A percentile compares a stretch with the other conserved stretches of the same genome.
phyloP scores from a whole-genome alignment of 768 basidiomycete species.

The Lactarius evosmus region DNA sequence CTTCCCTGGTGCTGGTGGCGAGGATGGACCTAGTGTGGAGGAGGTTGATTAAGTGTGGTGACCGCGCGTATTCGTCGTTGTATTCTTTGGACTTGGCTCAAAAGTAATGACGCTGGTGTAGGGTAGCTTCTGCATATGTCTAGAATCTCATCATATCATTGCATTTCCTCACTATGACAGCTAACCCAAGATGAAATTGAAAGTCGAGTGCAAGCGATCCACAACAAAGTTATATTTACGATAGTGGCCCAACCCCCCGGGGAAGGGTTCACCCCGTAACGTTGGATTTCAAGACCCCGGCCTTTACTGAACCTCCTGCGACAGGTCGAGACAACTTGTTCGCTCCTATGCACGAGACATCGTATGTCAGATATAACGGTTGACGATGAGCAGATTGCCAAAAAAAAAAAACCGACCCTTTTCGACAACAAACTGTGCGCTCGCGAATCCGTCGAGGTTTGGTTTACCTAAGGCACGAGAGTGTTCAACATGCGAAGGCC shows the following conservation, averaged over 20 bases:
- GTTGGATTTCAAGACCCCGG: slow-evolving; percentile 43
- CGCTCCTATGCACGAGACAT: slow-evolving; percentile 34
- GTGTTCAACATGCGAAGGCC: background rate
- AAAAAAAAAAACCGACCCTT: slow-evolving; percentile 20
- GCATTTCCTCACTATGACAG: slow-evolving; percentile 5
- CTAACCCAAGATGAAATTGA: background rate
- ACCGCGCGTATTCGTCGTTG: slow-evolving; percentile 22
- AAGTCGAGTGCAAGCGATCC: too few species aligned
- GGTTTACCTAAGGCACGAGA: slow-evolving; percentile 35
- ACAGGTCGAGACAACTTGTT: slow-evolving; percentile 50
- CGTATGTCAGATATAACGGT: background rate
- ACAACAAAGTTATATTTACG: too few species aligned
- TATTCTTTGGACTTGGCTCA: slow-evolving; percentile 26
- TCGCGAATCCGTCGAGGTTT: slow-evolving; percentile 46
- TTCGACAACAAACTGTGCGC: slow-evolving; percentile 43
- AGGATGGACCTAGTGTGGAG: slow-evolving; percentile 88
- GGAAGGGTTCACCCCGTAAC: background rate
- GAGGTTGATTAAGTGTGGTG: slow-evolving; percentile 67
- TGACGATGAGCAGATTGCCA: background rate
- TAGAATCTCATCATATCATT: slow-evolving; percentile 24
- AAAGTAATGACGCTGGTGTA: slow-evolving; percentile 27
- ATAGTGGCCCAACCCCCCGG: too few species aligned
- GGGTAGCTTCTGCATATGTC: slow-evolving; percentile 25
- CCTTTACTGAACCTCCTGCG: slow-evolving; percentile 44
- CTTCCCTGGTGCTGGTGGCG: slow-evolving; percentile 49